These are phyloP conservation scores for Hanseniaspora gamundiae DNA, from an alignment of 1,139 yeast genomes.

Conservation along the genomic window DNA sequence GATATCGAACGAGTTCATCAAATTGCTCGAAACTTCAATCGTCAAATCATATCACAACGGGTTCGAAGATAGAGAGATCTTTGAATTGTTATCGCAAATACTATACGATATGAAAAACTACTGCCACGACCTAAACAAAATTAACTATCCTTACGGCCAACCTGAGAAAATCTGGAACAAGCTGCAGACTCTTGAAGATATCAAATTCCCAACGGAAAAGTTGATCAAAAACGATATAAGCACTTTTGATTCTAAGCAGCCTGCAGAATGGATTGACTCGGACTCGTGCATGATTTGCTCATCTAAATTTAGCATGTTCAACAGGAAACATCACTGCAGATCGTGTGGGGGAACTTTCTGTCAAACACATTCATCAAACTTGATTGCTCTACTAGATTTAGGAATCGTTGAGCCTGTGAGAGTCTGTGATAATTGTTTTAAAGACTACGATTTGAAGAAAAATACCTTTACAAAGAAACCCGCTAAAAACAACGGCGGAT, in stretches of 20 bases:
- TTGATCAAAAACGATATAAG: constrained; percentile 5
- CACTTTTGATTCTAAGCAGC: constrained; percentile 76
- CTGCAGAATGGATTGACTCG: constrained; percentile 97
- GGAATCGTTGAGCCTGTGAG: constrained; percentile 87
- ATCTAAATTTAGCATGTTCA: constrained; percentile 62
- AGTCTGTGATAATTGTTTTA: constrained; percentile 84
- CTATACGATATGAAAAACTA: constrained; percentile 6
- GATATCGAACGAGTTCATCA: constrained; percentile 79
- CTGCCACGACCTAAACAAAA: constrained; percentile 31
- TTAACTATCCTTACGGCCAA: constrained; percentile 10
- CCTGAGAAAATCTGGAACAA: constrained; percentile 27
- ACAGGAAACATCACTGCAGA: constrained; percentile 91
- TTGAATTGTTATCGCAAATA: constrained; percentile 3
- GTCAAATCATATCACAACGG: constrained; percentile 25
- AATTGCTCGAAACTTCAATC: constrained; percentile 41
- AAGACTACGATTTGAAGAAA: constrained; percentile 34
- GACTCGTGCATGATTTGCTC: constrained; percentile 95
- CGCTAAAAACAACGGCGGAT: constrained; percentile 19
- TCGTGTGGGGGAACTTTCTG: constrained; percentile 95
- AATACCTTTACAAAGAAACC: constrained; percentile 18
- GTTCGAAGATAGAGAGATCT: constrained; percentile 8
- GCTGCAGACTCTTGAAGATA: constrained; percentile 13
- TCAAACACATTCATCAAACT: constrained; percentile 67
- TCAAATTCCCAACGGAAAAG: constrained; percentile 2
- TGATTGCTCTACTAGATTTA: constrained; percentile 59